These are phyloP conservation scores for Ilyonectria sp. DNA, from an alignment of 2,329 filamentous ascomycete species.

Conservation along the genomic window DNA sequence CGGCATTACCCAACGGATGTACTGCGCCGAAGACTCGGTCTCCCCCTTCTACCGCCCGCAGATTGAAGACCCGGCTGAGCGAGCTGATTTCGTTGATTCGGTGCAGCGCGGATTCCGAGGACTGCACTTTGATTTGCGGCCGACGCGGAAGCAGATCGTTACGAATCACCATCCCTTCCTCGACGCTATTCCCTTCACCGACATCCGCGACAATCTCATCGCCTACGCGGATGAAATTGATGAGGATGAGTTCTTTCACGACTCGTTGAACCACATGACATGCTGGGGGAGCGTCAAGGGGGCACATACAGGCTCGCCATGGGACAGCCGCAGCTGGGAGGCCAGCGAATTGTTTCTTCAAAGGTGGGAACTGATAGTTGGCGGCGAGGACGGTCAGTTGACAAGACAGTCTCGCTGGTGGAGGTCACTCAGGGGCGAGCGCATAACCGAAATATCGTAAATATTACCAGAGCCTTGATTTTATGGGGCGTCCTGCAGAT, in stretches of 20 bases:
- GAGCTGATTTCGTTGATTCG: slow-evolving; percentile 34
- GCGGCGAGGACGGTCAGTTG: slow-evolving; percentile 49
- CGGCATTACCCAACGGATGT: slow-evolving; percentile 45
- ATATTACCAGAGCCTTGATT: not conserved
- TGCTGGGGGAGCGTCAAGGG: slow-evolving; percentile 48
- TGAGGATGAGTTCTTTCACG: slow-evolving; percentile 50
- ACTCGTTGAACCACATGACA: slow-evolving; percentile 48
- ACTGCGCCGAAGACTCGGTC: slow-evolving; percentile 44
- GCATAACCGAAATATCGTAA: slow-evolving; percentile 39
- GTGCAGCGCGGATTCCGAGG: slow-evolving; percentile 41
- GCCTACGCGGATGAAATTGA: slow-evolving; percentile 39
- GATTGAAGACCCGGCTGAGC: slow-evolving; percentile 29
- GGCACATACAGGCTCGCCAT: slow-evolving; percentile 47
- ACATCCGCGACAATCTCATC: slow-evolving; percentile 48
- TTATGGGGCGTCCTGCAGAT: not conserved
- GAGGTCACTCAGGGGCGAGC: slow-evolving; percentile 47
- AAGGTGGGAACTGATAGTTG: slow-evolving; percentile 49
- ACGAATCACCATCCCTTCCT: slow-evolving; percentile 48
- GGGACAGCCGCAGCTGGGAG: slow-evolving; percentile 51
- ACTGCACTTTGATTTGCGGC: slow-evolving; percentile 47
- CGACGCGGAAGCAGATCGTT: slow-evolving; percentile 45
- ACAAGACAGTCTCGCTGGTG: slow-evolving; percentile 49
- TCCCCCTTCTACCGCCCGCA: slow-evolving; percentile 45
- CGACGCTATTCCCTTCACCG: slow-evolving; percentile 46
- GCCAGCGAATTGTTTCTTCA: slow-evolving; percentile 48